Evolutionary conservation across 345 rosid species (phyloP).

Genomic region (Eucalyptus dawsonii): DNA sequence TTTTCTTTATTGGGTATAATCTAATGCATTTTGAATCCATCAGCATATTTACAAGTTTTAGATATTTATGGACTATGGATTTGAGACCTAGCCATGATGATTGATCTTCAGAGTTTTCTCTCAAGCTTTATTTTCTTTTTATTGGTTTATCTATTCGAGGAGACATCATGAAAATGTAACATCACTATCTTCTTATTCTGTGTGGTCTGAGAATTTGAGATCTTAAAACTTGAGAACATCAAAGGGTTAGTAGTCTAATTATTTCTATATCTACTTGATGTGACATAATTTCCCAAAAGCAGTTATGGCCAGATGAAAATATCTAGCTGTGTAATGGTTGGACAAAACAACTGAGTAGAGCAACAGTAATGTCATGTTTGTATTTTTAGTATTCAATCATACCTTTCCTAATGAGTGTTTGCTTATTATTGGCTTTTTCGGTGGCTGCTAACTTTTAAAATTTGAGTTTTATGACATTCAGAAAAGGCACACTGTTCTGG

Average conservation of each 20-base stretch:
- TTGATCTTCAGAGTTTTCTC: background rate
- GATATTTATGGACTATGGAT: background rate
- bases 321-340: background rate
- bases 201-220: background rate
- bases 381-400: background rate
- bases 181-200: background rate
- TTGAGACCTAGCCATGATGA: background rate
- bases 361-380: background rate
- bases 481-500: background rate
- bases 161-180: background rate
- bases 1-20: background rate
- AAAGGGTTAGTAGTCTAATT: background rate
- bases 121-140: background rate
- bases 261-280: background rate
- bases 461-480: background rate
- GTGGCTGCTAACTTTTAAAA: background rate
- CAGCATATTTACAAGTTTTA: background rate
- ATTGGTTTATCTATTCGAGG: background rate
- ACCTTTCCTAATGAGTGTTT: background rate
- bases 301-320: background rate
- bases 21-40: background rate
- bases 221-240: background rate
- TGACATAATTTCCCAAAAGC: background rate
- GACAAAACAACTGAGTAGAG: background rate
- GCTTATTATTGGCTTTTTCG: background rate